These are phyloP conservation scores for Vitis hybrid DNA, from an alignment of 177 flowering plant genomes.

Conservation along the genomic window DNA sequence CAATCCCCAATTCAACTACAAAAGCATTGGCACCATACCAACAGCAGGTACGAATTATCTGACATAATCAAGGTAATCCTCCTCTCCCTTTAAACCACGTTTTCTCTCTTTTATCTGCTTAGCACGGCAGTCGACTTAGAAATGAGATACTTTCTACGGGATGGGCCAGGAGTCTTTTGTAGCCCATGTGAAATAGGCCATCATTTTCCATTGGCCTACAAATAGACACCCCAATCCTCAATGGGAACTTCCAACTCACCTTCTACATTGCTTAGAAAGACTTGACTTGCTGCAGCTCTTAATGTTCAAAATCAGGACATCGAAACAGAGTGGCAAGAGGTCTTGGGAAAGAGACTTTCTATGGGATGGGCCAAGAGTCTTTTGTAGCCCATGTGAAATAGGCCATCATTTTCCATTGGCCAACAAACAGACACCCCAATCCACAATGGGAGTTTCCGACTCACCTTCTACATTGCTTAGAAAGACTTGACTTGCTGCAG, in stretches of 20 bases:
- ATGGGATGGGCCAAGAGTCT: too few relatives aligned
- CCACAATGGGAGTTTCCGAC: background rate
- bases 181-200: background rate
- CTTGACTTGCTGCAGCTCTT: too few relatives aligned
- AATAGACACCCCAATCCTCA: too few relatives aligned
- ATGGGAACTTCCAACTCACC: too few relatives aligned
- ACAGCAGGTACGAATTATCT: background rate
- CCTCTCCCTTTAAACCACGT: background rate
- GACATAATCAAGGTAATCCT: background rate
- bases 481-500: background rate
- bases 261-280: too few relatives aligned
- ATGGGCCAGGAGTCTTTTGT: too few relatives aligned
- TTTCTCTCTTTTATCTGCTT: background rate
- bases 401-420: background rate
- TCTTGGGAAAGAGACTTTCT: background rate
- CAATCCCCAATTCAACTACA: background rate
- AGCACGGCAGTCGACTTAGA: constrained; percentile 8
- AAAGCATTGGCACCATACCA: background rate
- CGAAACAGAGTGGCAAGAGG: background rate
- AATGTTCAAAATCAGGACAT: too few relatives aligned
- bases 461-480: background rate
- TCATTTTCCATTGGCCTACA: too few relatives aligned
- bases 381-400: too few relatives aligned
- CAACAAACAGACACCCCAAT: too few relatives aligned
- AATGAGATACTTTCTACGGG: background rate